These are phyloP conservation scores for Dioszegia crocea DNA, from an alignment of 768 basidiomycete species.

Conservation along the genomic window DNA sequence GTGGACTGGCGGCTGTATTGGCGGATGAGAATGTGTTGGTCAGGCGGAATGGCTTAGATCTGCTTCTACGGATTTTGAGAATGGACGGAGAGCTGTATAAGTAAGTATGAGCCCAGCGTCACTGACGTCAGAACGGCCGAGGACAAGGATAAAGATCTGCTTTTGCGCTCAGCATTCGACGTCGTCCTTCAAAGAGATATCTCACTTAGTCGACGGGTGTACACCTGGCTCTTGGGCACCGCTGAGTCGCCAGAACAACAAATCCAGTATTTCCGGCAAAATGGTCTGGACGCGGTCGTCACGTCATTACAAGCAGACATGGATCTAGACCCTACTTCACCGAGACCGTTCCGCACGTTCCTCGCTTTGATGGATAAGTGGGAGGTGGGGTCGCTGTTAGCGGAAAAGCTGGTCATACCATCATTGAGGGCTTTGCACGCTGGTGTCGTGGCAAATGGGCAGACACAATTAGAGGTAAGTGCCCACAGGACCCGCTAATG, in stretches of 20 bases:
- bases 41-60: conserved; percentile 75
- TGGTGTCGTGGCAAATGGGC: conserved; percentile 49
- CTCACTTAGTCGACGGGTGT: conserved; percentile 84
- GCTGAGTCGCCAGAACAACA: conserved; percentile 75
- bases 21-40: conserved; percentile 92
- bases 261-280: conserved; percentile 62
- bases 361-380: conserved; percentile 93
- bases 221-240: conserved; percentile 84
- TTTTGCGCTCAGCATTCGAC: conserved; percentile 78
- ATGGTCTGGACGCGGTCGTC: conserved; percentile 69
- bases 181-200: conserved; percentile 90
- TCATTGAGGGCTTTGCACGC: conserved; percentile 62
- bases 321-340: conserved; percentile 28
- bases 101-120: conserved; percentile 9
- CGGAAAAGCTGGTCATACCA: conserved; percentile 73
- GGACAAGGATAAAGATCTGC: conserved; percentile 67
- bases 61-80: conserved; percentile 54
- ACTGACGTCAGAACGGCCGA: conserved; percentile 51
- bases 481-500: neutral
- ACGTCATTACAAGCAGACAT: conserved; percentile 62
- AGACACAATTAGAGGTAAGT: conserved; percentile 52
- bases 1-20: conserved; percentile 84
- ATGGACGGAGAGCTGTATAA: conserved; percentile 19
- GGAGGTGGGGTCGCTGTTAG: conserved; percentile 82
- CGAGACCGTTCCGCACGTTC: conserved; percentile 90